Conservation (phyloP, 2,329 filamentous ascomycete genomes). For the Apiospora kogelbergensis region DNA sequence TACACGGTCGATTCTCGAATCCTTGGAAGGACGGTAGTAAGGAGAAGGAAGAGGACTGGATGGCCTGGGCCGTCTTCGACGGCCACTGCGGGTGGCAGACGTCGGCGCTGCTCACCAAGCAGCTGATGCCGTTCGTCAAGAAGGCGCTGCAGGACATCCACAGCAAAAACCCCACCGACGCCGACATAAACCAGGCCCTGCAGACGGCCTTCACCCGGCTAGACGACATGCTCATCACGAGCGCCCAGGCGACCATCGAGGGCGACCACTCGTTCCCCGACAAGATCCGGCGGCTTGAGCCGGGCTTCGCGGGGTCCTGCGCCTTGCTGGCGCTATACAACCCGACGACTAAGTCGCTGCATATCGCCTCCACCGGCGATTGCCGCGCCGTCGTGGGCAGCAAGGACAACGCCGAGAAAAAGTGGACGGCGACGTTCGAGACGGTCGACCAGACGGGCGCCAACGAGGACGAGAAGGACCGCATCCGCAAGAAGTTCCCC, state of each 20-base stretch:
- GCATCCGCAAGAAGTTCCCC: constrained; percentile 59
- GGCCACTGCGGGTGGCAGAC: constrained; percentile 37
- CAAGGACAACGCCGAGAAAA: constrained; percentile 34
- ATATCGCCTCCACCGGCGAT: constrained; percentile 65
- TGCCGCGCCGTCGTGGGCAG: constrained; percentile 64
- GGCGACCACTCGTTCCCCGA: constrained; percentile 24
- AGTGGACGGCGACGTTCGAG: constrained; percentile 54
- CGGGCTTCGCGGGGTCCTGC: constrained; percentile 55
- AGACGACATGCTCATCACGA: constrained; percentile 33
- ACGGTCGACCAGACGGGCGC: constrained; percentile 67
- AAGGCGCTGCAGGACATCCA: constrained; percentile 23
- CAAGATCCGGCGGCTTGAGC: constrained; percentile 29
- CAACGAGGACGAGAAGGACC: constrained; percentile 56
- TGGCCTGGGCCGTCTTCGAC: constrained; percentile 35
- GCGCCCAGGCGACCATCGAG: constrained; percentile 26
- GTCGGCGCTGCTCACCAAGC: constrained; percentile 29
- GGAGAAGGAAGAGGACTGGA: constrained; percentile 23
- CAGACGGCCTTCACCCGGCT: constrained; percentile 37
- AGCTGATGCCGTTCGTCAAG: constrained; percentile 31
- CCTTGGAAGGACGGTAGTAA: constrained; percentile 19
- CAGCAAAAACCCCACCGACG: constrained; percentile 18
- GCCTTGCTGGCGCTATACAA: constrained; percentile 63
- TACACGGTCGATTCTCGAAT: constrained; percentile 32
- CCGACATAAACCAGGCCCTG: constrained; percentile 34
- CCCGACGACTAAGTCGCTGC: constrained; percentile 45